These are phyloP conservation scores for Boletus coccyginus DNA, from an alignment of 768 basidiomycete species.

Conservation along the genomic window DNA sequence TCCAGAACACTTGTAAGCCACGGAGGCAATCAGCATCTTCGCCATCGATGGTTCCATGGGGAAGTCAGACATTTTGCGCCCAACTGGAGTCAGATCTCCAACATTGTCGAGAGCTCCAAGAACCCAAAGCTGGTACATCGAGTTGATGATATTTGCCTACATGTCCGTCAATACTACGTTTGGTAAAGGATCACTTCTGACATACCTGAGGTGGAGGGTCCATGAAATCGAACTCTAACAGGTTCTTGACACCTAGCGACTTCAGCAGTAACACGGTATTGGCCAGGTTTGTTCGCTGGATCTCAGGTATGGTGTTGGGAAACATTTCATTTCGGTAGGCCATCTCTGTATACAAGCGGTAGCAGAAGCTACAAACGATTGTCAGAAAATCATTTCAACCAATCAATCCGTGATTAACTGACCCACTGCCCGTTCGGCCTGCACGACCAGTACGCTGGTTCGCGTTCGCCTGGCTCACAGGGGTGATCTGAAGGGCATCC, in stretches of 20 bases:
- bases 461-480: constrained; percentile 98
- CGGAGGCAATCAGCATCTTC: constrained; percentile 91
- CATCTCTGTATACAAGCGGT: constrained; percentile 96
- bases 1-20: constrained; percentile 87
- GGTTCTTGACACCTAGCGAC: constrained; percentile 93
- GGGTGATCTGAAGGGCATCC: constrained; percentile 98
- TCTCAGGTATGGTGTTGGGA: constrained; percentile 94
- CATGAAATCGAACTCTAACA: constrained; percentile 99
- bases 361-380: constrained; percentile 68
- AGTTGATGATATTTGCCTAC: constrained; percentile 95
- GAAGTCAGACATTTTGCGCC: constrained; percentile 98
- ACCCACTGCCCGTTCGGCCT: constrained; percentile 95
- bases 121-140: constrained; percentile 99
- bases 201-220: constrained; percentile 97
- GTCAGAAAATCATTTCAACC: constrained; percentile 1
- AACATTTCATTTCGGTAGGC: constrained; percentile 96
- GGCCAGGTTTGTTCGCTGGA: constrained; percentile 95
- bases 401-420: constrained; percentile 25
- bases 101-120: constrained; percentile 96
- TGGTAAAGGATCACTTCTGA: not conserved
- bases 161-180: not conserved
- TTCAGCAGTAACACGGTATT: constrained; percentile 95
- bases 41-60: constrained; percentile 99
- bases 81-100: constrained; percentile 90
- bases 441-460: constrained; percentile 95